A percentile compares a stretch with the other conserved stretches of the same genome.
Evolutionary conservation across 2,329 filamentous ascomycete genomes (phyloP).

Genomic region (Clonostachys byssicola): DNA sequence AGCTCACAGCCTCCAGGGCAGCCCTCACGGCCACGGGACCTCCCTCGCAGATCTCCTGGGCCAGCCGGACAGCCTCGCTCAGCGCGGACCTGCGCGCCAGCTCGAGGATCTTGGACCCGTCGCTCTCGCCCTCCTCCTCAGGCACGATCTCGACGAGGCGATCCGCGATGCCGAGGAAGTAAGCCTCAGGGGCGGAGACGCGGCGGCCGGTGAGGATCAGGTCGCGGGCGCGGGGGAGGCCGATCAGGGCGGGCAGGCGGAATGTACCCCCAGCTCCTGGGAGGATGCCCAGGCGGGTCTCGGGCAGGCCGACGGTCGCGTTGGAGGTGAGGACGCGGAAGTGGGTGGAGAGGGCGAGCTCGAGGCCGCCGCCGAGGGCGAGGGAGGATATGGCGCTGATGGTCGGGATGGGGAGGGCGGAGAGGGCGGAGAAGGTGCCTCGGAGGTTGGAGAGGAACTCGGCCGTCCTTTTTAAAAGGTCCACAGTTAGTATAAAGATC

Average conservation of each 20-base stretch:
- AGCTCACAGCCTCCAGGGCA: slow-evolving; percentile 72
- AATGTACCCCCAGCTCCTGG: slow-evolving; percentile 92
- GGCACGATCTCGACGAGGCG: slow-evolving; percentile 77
- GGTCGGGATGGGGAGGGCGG: slow-evolving; percentile 78
- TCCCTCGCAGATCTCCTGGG: slow-evolving; percentile 82
- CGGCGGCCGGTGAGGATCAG: slow-evolving; percentile 87
- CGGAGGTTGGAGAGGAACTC: slow-evolving; percentile 77
- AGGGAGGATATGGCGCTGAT: slow-evolving; percentile 82
- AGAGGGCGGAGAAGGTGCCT: slow-evolving; percentile 67
- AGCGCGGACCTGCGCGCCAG: slow-evolving; percentile 65
- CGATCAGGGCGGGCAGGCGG: slow-evolving; percentile 78
- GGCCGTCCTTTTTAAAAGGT: slow-evolving; percentile 56
- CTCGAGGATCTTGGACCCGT: slow-evolving; percentile 38
- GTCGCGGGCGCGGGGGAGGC: slow-evolving; percentile 77
- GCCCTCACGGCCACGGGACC: slow-evolving; percentile 80
- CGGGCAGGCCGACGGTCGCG: slow-evolving; percentile 77
- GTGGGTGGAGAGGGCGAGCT: slow-evolving; percentile 85
- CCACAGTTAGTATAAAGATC: background rate
- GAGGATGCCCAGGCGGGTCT: slow-evolving; percentile 90
- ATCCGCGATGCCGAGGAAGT: slow-evolving; percentile 87
- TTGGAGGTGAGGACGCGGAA: slow-evolving; percentile 83
- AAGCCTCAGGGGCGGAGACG: slow-evolving; percentile 78
- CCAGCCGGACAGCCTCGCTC: slow-evolving; percentile 72
- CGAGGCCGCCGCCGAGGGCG: slow-evolving; percentile 89
- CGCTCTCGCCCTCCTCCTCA: slow-evolving; percentile 45